A percentile compares a stretch with the other conserved stretches of the same genome.
Evolutionary conservation across 2,329 filamentous ascomycete species (phyloP).

Genomic region (Dendryphion nanum): DNA sequence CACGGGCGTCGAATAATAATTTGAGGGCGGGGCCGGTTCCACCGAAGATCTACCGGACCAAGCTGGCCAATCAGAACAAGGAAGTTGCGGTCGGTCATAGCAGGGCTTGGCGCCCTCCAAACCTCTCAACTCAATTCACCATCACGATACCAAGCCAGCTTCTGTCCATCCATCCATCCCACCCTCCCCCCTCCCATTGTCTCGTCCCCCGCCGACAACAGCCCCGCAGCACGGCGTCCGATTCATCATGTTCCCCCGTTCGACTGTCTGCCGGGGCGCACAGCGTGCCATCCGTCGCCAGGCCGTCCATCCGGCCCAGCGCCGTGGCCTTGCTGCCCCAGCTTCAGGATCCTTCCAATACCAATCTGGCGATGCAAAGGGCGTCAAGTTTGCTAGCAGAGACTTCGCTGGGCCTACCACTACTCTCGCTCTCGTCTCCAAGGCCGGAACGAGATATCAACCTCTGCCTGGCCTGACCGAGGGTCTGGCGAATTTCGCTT

Average conservation of each 20-base stretch:
- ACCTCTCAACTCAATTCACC: background rate
- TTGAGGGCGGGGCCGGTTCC: too few relatives aligned
- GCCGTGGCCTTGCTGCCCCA: constrained; percentile 65
- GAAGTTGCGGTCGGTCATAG: background rate
- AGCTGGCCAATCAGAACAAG: background rate
- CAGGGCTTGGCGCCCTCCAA: too few relatives aligned
- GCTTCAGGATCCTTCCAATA: constrained; percentile 79
- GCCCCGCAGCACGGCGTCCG: constrained; percentile 35
- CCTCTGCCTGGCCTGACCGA: constrained; percentile 84
- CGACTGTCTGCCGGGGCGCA: constrained; percentile 62
- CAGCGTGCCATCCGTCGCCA: constrained; percentile 61
- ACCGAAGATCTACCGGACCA: too few relatives aligned
- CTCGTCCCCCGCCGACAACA: constrained; percentile 49
- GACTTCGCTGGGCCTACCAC: constrained; percentile 86
- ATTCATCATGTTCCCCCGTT: constrained; percentile 65
- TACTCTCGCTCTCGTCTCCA: constrained; percentile 86
- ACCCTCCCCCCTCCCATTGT: constrained; percentile 43
- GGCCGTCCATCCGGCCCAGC: constrained; percentile 55
- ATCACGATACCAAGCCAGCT: constrained; percentile 1
- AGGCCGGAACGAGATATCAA: constrained; percentile 93
- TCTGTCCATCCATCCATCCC: constrained; percentile 12
- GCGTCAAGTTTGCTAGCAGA: constrained; percentile 89
- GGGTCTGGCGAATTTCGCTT: constrained; percentile 91
- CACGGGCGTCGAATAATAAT: too few relatives aligned
- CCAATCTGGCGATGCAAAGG: constrained; percentile 79